Evolutionary conservation across 2,329 filamentous ascomycete species (phyloP).

Genomic region (Septoria linicola): DNA sequence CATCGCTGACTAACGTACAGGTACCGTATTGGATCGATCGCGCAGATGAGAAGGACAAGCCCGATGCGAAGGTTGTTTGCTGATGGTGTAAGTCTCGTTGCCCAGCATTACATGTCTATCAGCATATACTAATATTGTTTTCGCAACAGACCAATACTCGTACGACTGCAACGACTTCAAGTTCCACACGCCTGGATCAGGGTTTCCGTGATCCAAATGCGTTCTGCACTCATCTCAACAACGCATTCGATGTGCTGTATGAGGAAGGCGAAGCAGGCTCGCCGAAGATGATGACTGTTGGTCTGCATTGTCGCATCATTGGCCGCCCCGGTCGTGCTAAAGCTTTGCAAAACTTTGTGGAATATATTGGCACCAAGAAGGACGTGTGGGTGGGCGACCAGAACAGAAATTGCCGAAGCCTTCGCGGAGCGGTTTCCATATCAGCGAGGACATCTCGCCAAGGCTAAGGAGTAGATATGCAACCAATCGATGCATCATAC

Average conservation of each 20-base stretch:
- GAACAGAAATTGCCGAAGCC: constrained; percentile 53
- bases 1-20: constrained; percentile 34
- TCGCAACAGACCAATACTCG: constrained; percentile 16
- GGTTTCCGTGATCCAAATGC: constrained; percentile 49
- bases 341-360: constrained; percentile 54
- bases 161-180: constrained; percentile 59
- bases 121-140: no score
- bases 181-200: constrained; percentile 42
- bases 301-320: constrained; percentile 55
- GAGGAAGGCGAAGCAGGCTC: constrained; percentile 51
- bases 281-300: constrained; percentile 61
- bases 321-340: constrained; percentile 54
- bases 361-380: constrained; percentile 54
- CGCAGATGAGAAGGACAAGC: constrained; percentile 43
- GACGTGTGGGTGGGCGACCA: constrained; percentile 56
- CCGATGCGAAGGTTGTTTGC: constrained; percentile 48
- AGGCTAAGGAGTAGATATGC: constrained; percentile 2
- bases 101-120: background rate
- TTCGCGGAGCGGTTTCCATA: constrained; percentile 53
- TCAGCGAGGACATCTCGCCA: constrained; percentile 32
- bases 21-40: constrained; percentile 57
- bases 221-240: constrained; percentile 51
- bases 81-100: constrained; percentile 45
- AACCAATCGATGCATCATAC: no score
- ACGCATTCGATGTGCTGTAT: constrained; percentile 56